Evolutionary conservation across 371 early-diverging fungal genomes (phyloP).

Genomic region (Blakeslea trispora): DNA sequence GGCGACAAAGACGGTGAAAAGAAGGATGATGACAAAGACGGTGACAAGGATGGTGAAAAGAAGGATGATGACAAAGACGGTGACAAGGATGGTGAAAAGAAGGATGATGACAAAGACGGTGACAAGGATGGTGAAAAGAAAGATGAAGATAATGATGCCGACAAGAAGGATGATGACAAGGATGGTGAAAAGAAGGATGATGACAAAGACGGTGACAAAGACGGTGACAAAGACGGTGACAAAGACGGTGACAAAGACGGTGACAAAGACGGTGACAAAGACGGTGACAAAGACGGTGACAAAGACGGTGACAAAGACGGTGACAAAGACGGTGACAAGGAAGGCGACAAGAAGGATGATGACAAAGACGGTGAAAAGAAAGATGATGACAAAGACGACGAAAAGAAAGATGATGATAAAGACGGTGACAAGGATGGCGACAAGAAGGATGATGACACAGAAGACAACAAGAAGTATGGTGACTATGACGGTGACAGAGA

Average conservation of each 20-base stretch:
- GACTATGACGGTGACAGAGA: conserved; percentile 9
- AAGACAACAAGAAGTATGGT: conserved; percentile 9
- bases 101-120: conserved; percentile 15
- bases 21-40: conserved; percentile 3
- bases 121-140: conserved; percentile 15
- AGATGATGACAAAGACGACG: conserved; percentile 16
- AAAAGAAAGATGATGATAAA: conserved; percentile 15
- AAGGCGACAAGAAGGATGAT: conserved; percentile 9
- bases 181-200: conserved; percentile 10
- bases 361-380: neutral
- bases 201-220: conserved; percentile 7
- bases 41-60: conserved; percentile 3
- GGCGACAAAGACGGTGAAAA: neutral
- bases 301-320: neutral
- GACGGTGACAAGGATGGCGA: conserved; percentile 9
- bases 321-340: conserved; percentile 2
- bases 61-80: conserved; percentile 11
- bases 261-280: conserved; percentile 9
- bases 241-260: conserved; percentile 9
- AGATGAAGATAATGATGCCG: conserved; percentile 8
- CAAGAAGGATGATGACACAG: conserved; percentile 1
- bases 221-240: conserved; percentile 3
- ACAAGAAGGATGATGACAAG: conserved; percentile 1
- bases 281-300: neutral
- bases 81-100: neutral